phyloP scores from a whole-genome alignment of 805 yeast genomes.

The Nakazawaea molendinolei region DNA sequence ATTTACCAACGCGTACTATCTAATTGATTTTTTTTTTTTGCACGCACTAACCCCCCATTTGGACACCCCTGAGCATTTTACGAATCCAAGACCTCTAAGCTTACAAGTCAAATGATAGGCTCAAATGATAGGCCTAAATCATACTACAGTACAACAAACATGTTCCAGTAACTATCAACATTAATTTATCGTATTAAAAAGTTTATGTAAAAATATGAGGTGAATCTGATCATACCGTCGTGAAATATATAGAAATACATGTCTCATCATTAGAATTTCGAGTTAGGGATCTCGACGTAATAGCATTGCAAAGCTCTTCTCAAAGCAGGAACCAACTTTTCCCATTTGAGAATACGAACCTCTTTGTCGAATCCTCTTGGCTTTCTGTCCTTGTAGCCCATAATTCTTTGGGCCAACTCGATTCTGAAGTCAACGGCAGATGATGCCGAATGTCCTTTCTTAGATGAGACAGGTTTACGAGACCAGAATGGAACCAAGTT shows the following conservation, averaged over 20 bases:
- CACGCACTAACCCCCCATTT: no score
- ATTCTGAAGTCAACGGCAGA: constrained; percentile 26
- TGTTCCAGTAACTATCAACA: neutral
- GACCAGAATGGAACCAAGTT: constrained; percentile 66
- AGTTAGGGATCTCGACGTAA: constrained; percentile 47
- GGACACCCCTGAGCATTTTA: no score
- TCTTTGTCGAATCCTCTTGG: constrained; percentile 69
- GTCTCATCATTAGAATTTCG: neutral
- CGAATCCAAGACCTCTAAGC: neutral
- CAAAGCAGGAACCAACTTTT: constrained; percentile 50
- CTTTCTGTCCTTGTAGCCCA: constrained; percentile 54
- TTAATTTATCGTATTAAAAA: neutral
- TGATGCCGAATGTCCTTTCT: constrained; percentile 18
- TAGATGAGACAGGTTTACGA: constrained; percentile 48
- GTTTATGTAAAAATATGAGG: neutral
- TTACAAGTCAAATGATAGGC: neutral
- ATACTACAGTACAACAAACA: constrained; percentile 5
- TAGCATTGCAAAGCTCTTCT: constrained; percentile 60
- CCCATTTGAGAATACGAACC: constrained; percentile 58
- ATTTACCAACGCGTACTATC: neutral
- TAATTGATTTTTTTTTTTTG: neutral
- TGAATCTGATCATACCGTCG: no score
- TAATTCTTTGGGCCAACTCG: constrained; percentile 57
- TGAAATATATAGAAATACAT: no score
- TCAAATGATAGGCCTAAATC: neutral